phyloP scores from a whole-genome alignment of 768 basidiomycete species.

The Mycena floridula region DNA sequence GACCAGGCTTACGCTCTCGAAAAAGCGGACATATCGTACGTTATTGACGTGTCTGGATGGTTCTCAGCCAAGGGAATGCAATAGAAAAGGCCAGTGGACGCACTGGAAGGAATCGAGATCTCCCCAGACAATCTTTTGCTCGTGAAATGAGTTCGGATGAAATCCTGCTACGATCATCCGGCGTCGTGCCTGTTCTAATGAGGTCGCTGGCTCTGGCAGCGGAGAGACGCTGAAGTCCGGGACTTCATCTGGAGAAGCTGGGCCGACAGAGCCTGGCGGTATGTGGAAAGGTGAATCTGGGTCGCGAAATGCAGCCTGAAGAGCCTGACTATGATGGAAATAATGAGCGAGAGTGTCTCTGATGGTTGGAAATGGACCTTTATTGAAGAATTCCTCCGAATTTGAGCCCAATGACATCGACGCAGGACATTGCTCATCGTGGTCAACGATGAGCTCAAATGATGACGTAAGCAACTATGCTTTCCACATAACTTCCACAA shows the following conservation, averaged over 20 bases:
- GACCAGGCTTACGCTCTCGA: conserved; percentile 53
- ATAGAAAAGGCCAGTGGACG: conserved; percentile 17
- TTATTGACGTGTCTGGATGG: conserved; percentile 68
- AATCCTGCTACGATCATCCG: conserved; percentile 44
- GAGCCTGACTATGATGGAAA: too few species aligned
- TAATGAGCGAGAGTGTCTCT: too few species aligned
- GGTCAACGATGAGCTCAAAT: too few species aligned
- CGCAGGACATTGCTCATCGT: too few species aligned
- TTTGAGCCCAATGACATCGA: too few species aligned
- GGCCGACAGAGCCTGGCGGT: conserved; percentile 52
- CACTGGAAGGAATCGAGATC: conserved; percentile 77
- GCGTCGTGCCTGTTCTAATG: conserved; percentile 30
- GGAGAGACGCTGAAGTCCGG: conserved; percentile 6
- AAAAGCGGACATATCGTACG: conserved; percentile 62
- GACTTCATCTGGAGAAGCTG: conserved; percentile 48
- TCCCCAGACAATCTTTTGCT: conserved; percentile 75
- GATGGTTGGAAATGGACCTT: too few species aligned
- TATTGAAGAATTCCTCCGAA: too few species aligned
- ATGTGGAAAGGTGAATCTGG: conserved; percentile 63
- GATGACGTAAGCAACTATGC: too few species aligned
- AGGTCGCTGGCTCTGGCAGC: too few species aligned
- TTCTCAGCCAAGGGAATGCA: conserved; percentile 1
- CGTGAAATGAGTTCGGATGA: conserved; percentile 67
- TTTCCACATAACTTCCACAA: too few species aligned
- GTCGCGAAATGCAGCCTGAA: conserved; percentile 57